Evolutionary conservation across 2,329 filamentous ascomycete species (phyloP), one percentile per base, ranked within the genome.

Genomic region (Fusarium gaditjirri): DNA sequence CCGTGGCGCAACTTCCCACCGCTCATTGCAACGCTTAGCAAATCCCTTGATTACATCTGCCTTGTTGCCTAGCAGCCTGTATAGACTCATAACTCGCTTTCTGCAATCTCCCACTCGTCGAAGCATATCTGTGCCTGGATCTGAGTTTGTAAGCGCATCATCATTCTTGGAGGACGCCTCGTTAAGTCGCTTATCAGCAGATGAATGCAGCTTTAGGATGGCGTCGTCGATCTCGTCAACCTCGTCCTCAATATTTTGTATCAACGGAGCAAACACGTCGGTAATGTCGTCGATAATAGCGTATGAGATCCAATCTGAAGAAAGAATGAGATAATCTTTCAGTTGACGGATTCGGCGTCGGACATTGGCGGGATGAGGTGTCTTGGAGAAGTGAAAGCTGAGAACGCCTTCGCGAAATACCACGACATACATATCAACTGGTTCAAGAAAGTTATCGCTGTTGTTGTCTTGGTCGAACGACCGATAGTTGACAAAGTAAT

Each of bases 31-130:
- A 19, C 96, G 89, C 84, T 99, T 99, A 9, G 96, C 96, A 78
- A 99, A 99, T 2, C 96, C 96, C 84, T 98, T 98, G 86, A 99
- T 98, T 65, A 99, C 96, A 81, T 99, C 96, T 54, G 96, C 96
- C 83, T 99, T 99, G 83, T 97, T 98, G 61, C 96, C 96, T 23
- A 99, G 85, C 47, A 99, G 86, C 55, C 96, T 90, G 80, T 98
- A 98, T 50, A 99, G 86, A 39, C 93, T 92, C 95, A 99, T 99
- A 72, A 99, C 96, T 80, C 95, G 95, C 86, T 98, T 98, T 75
- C 96, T 90, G 80, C 94, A 97, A 81, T 97, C 94, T 33, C 96
- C 96, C 1, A 98, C 94, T 19, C 94, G 91, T 43, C 94, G 90
- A 66, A 99, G 87, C 94, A 99, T 98, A 80, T 97, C 93, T 58